Base-by-base conservation (phyloP, 2,329 filamentous ascomycete genomes). In the Neoarthrinium moseri region DNA sequence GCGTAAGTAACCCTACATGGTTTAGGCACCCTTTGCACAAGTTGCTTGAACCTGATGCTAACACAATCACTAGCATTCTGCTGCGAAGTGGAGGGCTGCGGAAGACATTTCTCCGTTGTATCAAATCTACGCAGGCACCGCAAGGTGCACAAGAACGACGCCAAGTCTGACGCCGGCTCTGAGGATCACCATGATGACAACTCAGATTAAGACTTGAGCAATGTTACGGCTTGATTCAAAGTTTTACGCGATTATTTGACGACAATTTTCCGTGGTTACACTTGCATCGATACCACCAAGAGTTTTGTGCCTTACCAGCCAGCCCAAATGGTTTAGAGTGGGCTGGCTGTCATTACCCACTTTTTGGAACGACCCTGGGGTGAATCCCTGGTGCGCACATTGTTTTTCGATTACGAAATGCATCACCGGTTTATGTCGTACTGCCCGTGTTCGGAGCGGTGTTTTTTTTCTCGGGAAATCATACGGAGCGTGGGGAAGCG, bases 41-140 rank as follows among this genome's bases (percentile, higher is more conserved):
- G n/a, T n/a, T n/a, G n/a, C n/a, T n/a, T n/a, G n/a, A 15, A 11
- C 18, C 27, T 42, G 13, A 24, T 33, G 30, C 50, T 57, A 44
- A 59, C 48, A 44, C 15, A 3, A 17, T 10, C 43, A 51, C 46
- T 62, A 96, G 91, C 94, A 55, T 97, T 96, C 63, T 86, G 86
- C 20, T 97, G 94, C 62, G 90, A 96, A 59, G 89, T 96, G 46
- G 90, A 95, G 63, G 91, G 91, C 38, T 99, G 94, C 63, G 92
- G 92, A 30, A 86, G 94, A 58, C 89, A 96, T 62, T 97, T 99
- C 69, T 97, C 92, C 1, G 94, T 97, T 21, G 94, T 97, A 18
- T 96, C 91, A 35, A 99, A 99, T 66, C 75, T 97, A 46, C 85
- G 94, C 54, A 81, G 94, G 59, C 94, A 99, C 71, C 87, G 90